Evolutionary conservation across 2,329 filamentous ascomycete genomes (phyloP).

Genomic region (Penicillium occitanis): DNA sequence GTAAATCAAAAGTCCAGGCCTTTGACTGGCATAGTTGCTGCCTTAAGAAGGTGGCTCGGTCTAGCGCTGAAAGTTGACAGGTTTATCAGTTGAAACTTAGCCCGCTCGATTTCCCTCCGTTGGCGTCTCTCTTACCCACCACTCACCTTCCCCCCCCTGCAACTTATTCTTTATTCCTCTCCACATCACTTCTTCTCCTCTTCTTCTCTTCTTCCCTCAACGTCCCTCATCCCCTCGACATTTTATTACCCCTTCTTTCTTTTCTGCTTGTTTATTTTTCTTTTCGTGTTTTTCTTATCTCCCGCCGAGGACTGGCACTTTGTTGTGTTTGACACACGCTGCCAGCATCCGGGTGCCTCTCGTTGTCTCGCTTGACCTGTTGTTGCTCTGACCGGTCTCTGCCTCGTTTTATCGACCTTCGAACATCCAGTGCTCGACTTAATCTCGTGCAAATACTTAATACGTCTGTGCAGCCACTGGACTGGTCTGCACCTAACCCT

Average conservation of each 20-base stretch:
- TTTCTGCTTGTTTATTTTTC: conserved; percentile 27
- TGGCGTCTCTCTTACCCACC: conserved; percentile 22
- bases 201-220: neutral
- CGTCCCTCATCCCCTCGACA: conserved; percentile 3
- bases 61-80: neutral
- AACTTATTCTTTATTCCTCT: conserved; percentile 10
- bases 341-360: conserved; percentile 39
- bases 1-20: neutral
- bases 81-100: conserved; percentile 4
- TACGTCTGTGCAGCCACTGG: conserved; percentile 46
- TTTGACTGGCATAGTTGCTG: neutral
- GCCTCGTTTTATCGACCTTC: conserved; percentile 22
- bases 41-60: conserved; percentile 14
- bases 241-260: conserved; percentile 20
- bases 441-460: conserved; percentile 30
- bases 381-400: conserved; percentile 18
- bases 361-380: conserved; percentile 31
- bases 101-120: neutral
- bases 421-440: conserved; percentile 24
- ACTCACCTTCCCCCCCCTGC: conserved; percentile 11
- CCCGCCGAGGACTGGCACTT: conserved; percentile 31
- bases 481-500: conserved; percentile 45
- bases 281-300: conserved; percentile 26
- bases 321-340: conserved; percentile 50
- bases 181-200: conserved; percentile 17